A percentile compares a stretch with the other conserved stretches of the same genome.
Evolutionary conservation across 164 flowering plant genomes (phyloP).

Genomic region (Stephania yunnanensis): DNA sequence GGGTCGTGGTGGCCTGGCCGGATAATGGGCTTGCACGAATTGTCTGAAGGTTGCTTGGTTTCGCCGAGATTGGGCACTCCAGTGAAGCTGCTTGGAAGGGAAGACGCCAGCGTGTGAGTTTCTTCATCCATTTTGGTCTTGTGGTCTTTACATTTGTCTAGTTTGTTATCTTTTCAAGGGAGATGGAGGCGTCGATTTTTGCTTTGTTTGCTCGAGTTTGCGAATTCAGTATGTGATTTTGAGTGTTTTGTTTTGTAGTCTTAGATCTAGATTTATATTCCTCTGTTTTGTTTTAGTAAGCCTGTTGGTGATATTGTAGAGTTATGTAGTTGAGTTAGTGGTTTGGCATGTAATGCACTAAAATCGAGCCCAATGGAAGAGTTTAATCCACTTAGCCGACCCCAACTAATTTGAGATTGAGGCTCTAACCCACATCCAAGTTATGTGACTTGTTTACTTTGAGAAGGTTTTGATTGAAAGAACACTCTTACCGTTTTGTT

Average conservation of each 20-base stretch:
- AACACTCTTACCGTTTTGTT: not conserved
- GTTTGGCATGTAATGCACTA: too few species aligned
- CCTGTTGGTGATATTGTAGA: not conserved
- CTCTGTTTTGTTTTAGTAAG: not conserved
- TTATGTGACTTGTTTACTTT: too few species aligned
- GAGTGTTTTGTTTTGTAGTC: not conserved
- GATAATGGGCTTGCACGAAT: slow-evolving; percentile 63
- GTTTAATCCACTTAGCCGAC: too few species aligned
- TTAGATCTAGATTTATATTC: not conserved
- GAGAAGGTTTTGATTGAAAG: not conserved
- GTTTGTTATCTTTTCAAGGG: not conserved
- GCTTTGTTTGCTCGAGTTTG: not conserved
- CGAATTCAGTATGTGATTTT: not conserved
- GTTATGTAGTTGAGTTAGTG: too few species aligned
- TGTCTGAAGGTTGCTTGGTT: slow-evolving; percentile 45
- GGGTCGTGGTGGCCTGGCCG: slow-evolving; percentile 99
- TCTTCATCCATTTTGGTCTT: not conserved
- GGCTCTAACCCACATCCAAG: too few species aligned
- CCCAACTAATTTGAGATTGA: too few species aligned
- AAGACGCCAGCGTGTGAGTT: slow-evolving; percentile 85
- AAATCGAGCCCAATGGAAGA: too few species aligned
- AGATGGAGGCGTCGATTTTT: not conserved
- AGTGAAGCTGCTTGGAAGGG: slow-evolving; percentile 86
- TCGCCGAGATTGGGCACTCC: slow-evolving; percentile 76
- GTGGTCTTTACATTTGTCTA: not conserved